Base-by-base conservation (phyloP, 1,284 basidiomycete genomes). In the Ceratobasidium papillatum region DNA sequence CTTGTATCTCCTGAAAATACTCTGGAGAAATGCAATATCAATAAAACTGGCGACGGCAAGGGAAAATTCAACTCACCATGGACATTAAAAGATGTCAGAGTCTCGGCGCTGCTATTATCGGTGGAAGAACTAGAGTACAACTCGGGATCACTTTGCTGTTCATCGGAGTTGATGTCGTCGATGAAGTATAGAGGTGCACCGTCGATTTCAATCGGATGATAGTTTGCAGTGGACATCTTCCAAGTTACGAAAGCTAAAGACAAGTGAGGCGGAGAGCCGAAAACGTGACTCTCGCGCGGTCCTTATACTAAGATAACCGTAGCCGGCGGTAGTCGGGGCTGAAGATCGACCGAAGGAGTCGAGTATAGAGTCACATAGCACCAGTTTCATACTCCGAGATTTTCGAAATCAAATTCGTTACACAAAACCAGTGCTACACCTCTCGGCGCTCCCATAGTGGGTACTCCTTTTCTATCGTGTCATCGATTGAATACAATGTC, bases 11-110 rank as follows among this genome's bases (percentile, higher is more conserved):
- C 9, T 19, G 41, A 36, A 63, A 63, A 30, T 17, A 63, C 2
- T 61, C 58, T 61, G n/a, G 49, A 25, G 36, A 38, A 54, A 4
- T 9, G 27, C 14, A 51, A 56, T 11, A 8, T 27, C n/a, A 8
- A 22, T 14, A 3, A 43, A n/a, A 5, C 19, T 19, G n/a, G 5
- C 47, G 4, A 5, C 32, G 32, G 2, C 8, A 19, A 12, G n/a
- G 12, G n/a, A 11, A 27, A 0, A 36, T 54, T 30, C n/a, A 0
- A 36, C 66, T 30, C n/a, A 71, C 66, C 66, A 8, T 12, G 27
- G 4, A 71, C 19, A n/a, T 71, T 14, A 12, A 30, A 34, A 19
- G 65, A 68, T 38, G 66, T 38, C 4, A 71, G 25, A 43, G 66
- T 71, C 9, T 52, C 54, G 41, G 66, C 41, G 25, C 54, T 58